Evolutionary conservation across 1,139 yeast genomes (phyloP).

Genomic region (Debaryomycetaceae sp.): DNA sequence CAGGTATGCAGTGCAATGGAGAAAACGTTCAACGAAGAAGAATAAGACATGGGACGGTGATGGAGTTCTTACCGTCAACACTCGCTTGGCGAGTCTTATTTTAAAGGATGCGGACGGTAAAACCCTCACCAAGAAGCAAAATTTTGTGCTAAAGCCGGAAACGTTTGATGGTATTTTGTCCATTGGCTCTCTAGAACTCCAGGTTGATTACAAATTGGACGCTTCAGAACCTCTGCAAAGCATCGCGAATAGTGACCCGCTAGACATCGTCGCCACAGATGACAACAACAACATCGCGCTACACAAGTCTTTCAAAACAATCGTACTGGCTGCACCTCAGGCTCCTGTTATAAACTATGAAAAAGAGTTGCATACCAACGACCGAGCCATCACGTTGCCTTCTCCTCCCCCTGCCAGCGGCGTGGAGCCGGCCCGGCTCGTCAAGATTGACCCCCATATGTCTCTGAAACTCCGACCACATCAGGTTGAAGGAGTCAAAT

Average conservation of each 20-base stretch:
- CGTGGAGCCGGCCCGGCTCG: slow-evolving; percentile 1
- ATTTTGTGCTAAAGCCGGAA: slow-evolving; percentile 3
- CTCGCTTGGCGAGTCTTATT: slow-evolving; percentile 1
- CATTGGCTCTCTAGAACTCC: slow-evolving; percentile 19
- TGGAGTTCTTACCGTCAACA: slow-evolving; percentile 36
- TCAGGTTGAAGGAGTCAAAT: slow-evolving; percentile 73
- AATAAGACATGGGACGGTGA: slow-evolving; percentile 96
- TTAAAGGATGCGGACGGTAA: slow-evolving; percentile 8
- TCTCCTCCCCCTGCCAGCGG: slow-evolving; percentile 1
- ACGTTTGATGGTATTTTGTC: slow-evolving; percentile 8
- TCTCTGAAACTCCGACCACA: slow-evolving; percentile 58
- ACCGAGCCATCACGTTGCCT: slow-evolving; percentile 1
- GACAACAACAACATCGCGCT: neutral
- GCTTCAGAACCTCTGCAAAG: neutral
- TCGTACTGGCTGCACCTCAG: neutral
- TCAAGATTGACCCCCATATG: slow-evolving; percentile 56
- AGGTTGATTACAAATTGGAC: slow-evolving; percentile 13
- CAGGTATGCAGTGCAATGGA: slow-evolving; percentile 44
- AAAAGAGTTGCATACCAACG: neutral
- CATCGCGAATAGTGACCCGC: slow-evolving; percentile 17
- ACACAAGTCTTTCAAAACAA: slow-evolving; percentile 1
- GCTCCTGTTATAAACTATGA: too few species aligned
- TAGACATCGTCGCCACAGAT: neutral
- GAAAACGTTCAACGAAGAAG: slow-evolving; percentile 66
- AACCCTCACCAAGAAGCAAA: slow-evolving; percentile 4